Evolutionary conservation across 2,329 filamentous ascomycete species (phyloP).

Genomic region (Penicillium paneum): DNA sequence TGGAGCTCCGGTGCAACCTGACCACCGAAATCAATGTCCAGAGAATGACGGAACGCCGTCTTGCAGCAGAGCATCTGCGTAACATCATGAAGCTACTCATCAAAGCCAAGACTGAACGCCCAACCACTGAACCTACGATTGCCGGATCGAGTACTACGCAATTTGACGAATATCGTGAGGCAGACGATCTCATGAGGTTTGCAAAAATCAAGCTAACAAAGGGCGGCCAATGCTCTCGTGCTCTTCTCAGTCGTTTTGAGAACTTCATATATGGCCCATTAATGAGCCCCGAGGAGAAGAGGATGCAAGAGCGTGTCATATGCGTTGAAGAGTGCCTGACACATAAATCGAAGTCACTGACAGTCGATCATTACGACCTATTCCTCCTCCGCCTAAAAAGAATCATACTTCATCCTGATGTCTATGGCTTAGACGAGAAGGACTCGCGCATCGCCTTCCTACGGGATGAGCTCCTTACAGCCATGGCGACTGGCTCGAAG

Average conservation of each 20-base stretch:
- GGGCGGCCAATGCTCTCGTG: neutral
- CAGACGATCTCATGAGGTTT: neutral
- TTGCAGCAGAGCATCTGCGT: neutral
- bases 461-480: neutral
- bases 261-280: slow-evolving; percentile 4
- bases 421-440: neutral
- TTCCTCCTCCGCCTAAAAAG: neutral
- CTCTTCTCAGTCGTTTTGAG: slow-evolving; percentile 1
- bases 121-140: neutral
- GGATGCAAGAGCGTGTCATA: neutral
- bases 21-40: slow-evolving; percentile 1
- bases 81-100: neutral
- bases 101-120: neutral
- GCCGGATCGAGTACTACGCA: too few relatives aligned
- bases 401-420: neutral
- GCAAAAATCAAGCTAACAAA: neutral
- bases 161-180: neutral
- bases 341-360: neutral
- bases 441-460: neutral
- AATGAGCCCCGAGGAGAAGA: slow-evolving; percentile 1
- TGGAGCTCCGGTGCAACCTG: neutral
- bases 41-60: neutral
- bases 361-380: neutral
- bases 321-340: neutral
- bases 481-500: neutral